Evolutionary conservation across 202 grass and related monocot species (phyloP), one percentile per base, ranked within the genome.

Genomic region (Brachypodium distachyon): DNA sequence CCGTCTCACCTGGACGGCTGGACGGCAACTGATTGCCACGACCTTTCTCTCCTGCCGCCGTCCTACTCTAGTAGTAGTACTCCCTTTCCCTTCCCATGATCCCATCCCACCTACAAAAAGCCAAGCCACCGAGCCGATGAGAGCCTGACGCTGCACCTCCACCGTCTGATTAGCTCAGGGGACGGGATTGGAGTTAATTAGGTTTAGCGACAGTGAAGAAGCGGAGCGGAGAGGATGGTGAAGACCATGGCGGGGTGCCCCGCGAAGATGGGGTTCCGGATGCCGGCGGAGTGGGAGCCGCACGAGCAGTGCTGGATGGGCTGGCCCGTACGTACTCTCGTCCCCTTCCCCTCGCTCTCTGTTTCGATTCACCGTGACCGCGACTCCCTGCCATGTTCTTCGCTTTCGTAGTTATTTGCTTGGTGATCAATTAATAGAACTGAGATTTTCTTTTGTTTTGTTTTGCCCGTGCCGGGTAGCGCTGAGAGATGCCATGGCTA

Each of bases 201-300:
- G 66, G 26, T 17, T 48, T 19, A 12, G 16, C 42, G 42, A 49
- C 3, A 1, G 12, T 13, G 55, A 2, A 43, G 62, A 22, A 31
- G 58, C 14, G 36, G n/a, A n/a, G n/a, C n/a, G n/a, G n/a, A n/a
- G 27, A 25, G 53, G 31, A 91, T 87, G 93, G 34, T 41, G 71
- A 89, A 82, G 74, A 41, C 44, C 27, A 31, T 85, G 64, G 48
- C 57, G 26, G 82, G 81, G 32, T 74, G 18, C 14, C 90, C 88
- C 34, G 67, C 78, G 36, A 58, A 77, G 42, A 6, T 93, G 81
- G 88, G 94, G 4, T 97, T 87, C 90, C 70, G 67, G 88, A 97
- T 97, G 90, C 90, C 94, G 33, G 90, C 94, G 12, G 94, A 97
- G 88, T 97, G 94, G 94, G 94, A 97, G 64, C 81, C 42, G 47